These are phyloP conservation scores for Stylosanthes scabra DNA, from an alignment of 331 rosid species.

Conservation along the genomic window DNA sequence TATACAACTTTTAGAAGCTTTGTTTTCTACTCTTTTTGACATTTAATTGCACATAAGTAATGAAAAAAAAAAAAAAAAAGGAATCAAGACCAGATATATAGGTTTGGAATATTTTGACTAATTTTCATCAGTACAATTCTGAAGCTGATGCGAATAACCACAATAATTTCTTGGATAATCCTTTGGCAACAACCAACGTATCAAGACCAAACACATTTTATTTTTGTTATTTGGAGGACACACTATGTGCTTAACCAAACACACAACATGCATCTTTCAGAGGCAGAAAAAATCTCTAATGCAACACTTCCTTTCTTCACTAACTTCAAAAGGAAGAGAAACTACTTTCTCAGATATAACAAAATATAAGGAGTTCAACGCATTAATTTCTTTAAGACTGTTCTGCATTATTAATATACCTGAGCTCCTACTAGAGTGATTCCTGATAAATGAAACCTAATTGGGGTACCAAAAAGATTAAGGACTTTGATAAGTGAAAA, in stretches of 20 bases:
- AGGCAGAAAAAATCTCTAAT: too few species aligned
- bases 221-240: too few species aligned
- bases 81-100: slow-evolving; percentile 6
- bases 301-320: not conserved
- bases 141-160: not conserved
- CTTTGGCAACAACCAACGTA: slow-evolving; percentile 1
- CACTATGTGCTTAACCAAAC: too few species aligned
- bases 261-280: too few species aligned
- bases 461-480: slow-evolving; percentile 17
- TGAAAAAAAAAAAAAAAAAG: too few species aligned
- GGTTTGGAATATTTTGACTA: not conserved
- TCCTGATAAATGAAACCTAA: slow-evolving; percentile 30
- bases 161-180: not conserved
- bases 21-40: slow-evolving; percentile 26
- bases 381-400: slow-evolving; percentile 11
- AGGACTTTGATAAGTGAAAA: not conserved
- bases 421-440: slow-evolving; percentile 8
- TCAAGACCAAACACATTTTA: not conserved
- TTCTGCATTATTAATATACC: slow-evolving; percentile 14
- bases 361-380: not conserved
- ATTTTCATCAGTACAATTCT: slow-evolving; percentile 15
- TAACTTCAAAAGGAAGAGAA: slow-evolving; percentile 13
- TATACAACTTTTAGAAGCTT: slow-evolving; percentile 34
- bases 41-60: slow-evolving; percentile 13
- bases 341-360: slow-evolving; percentile 7